phyloP scores from a whole-genome alignment of 2,329 filamentous ascomycete species.

The Calonectria multiphialidica region DNA sequence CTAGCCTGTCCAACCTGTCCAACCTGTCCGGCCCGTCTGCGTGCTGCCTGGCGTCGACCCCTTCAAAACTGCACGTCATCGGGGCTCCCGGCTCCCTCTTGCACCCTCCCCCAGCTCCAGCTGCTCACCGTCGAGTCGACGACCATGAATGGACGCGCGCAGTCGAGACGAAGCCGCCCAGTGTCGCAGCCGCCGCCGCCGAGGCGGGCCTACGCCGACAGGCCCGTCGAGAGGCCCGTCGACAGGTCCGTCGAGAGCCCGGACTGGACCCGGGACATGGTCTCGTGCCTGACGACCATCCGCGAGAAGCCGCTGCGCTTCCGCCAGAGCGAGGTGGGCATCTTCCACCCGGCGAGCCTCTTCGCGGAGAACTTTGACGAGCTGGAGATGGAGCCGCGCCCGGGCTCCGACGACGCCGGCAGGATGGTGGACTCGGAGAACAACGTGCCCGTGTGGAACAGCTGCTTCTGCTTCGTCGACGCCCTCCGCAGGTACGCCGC shows the following conservation, averaged over 20 bases:
- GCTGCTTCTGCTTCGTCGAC: slow-evolving; percentile 5
- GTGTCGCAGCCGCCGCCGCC: neutral
- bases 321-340: slow-evolving; percentile 6
- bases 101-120: neutral
- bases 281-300: neutral
- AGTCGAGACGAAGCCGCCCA: neutral
- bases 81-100: neutral
- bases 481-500: slow-evolving; percentile 1
- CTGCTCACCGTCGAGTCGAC: neutral
- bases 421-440: neutral
- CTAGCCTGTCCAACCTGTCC: too few relatives aligned
- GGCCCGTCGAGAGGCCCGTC: neutral
- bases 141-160: neutral
- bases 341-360: slow-evolving; percentile 5
- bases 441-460: slow-evolving; percentile 5
- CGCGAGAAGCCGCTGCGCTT: slow-evolving; percentile 1
- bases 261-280: neutral
- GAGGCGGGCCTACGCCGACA: neutral
- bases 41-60: too few relatives aligned
- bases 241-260: neutral
- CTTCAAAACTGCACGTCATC: neutral
- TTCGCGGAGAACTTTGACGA: slow-evolving; percentile 5
- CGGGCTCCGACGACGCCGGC: neutral
- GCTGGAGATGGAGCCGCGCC: slow-evolving; percentile 3
- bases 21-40: too few relatives aligned